Conservation (phyloP, 1,139 yeast genomes). For the Hansenula anomala region DNA sequence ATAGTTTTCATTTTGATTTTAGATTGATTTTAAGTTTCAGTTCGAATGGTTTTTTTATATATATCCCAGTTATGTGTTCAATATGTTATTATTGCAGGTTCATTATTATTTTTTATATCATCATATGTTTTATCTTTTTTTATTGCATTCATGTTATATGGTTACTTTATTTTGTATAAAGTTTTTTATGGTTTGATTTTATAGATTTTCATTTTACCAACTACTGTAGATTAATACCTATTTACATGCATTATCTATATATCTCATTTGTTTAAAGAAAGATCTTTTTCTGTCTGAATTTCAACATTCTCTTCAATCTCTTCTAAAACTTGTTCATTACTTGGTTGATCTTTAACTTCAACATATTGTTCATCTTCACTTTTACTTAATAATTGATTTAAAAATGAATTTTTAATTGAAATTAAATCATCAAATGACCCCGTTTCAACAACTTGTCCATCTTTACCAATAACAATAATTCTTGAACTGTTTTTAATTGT, state of each 20-base stretch:
- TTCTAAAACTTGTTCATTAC: too few species aligned
- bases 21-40: too few species aligned
- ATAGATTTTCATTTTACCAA: neutral
- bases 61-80: neutral
- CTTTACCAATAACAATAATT: conserved; percentile 66
- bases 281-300: conserved; percentile 2
- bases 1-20: too few species aligned
- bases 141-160: too few species aligned
- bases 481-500: conserved; percentile 71
- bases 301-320: too few species aligned
- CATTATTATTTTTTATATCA: too few species aligned
- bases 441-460: conserved; percentile 72
- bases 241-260: too few species aligned
- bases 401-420: conserved; percentile 51
- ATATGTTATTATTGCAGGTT: neutral
- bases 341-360: conserved; percentile 24
- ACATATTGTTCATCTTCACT: conserved; percentile 19
- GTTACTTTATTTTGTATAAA: too few species aligned
- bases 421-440: conserved; percentile 65
- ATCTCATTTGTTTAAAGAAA: conserved; percentile 2
- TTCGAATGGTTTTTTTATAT: neutral
- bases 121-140: too few species aligned
- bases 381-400: conserved; percentile 56
- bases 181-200: too few species aligned
- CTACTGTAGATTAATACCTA: too few species aligned